Percentiles rank a stretch among this genome's conserved stretches.
These are phyloP conservation scores for Filosporella fistucella DNA, from an alignment of 495 filamentous ascomycete species.

Conservation along the genomic window DNA sequence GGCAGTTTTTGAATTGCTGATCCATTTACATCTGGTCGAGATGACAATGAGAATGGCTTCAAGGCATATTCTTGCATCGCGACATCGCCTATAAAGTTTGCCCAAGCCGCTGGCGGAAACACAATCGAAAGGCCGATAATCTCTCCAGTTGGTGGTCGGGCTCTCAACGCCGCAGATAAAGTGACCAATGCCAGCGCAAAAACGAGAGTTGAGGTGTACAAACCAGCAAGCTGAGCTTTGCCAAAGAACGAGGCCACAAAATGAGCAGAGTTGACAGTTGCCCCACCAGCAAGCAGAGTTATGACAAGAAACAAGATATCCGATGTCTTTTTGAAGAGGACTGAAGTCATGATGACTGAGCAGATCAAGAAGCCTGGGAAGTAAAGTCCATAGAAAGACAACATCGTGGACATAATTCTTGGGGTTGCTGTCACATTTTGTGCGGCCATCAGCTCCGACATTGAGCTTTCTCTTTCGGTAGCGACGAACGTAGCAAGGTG, in stretches of 20 bases:
- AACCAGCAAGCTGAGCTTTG: conserved; percentile 42
- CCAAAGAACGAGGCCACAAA: conserved; percentile 37
- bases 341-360: conserved; percentile 29
- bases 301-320: conserved; percentile 34
- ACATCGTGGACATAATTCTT: conserved; percentile 14
- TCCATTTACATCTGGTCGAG: neutral
- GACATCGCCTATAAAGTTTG: conserved; percentile 16
- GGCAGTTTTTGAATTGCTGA: conserved; percentile 12
- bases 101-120: conserved; percentile 19
- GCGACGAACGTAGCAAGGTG: conserved; percentile 19
- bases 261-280: conserved; percentile 37
- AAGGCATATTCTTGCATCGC: conserved; percentile 13
- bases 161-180: conserved; percentile 10
- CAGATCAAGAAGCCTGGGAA: conserved; percentile 39
- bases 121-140: conserved; percentile 9
- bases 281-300: conserved; percentile 33
- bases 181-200: conserved; percentile 40
- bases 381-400: conserved; percentile 40
- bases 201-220: conserved; percentile 33
- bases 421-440: conserved; percentile 20
- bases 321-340: conserved; percentile 34
- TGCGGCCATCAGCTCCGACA: conserved; percentile 19
- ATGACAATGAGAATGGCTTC: conserved; percentile 7
- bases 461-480: conserved; percentile 16
- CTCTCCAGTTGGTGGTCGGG: neutral